These are phyloP conservation scores for Quercus dentata DNA, from an alignment of 306 rosid genomes.

Conservation along the genomic window DNA sequence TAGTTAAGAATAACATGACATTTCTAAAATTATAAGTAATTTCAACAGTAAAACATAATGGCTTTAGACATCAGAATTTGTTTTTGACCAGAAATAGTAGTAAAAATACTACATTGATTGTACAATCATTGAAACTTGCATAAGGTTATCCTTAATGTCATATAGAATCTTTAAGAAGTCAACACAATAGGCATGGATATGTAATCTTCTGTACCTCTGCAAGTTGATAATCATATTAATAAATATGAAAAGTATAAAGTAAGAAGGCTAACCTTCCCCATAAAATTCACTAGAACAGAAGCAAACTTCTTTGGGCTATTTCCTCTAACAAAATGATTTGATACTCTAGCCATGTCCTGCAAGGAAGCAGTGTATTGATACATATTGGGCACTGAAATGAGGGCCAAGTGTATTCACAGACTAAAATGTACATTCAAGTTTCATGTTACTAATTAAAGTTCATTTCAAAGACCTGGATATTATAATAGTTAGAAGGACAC, in stretches of 20 bases:
- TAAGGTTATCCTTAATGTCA: too few species aligned
- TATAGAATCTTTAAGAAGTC: background rate
- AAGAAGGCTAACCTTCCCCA: constrained; percentile 71
- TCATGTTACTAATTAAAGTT: background rate
- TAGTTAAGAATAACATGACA: background rate
- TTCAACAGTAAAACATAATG: background rate
- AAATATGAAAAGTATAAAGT: constrained; percentile 6
- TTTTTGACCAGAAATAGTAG: too few species aligned
- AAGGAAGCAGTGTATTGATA: constrained; percentile 24
- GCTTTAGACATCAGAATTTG: too few species aligned
- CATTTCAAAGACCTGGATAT: background rate
- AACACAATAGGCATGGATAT: constrained; percentile 8
- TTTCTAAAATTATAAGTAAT: background rate
- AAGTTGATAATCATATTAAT: background rate
- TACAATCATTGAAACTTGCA: too few species aligned
- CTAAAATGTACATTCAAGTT: background rate
- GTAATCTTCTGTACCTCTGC: constrained; percentile 10
- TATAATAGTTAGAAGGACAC: constrained; percentile 2
- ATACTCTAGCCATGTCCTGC: constrained; percentile 93
- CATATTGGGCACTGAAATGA: constrained; percentile 1
- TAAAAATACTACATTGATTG: too few species aligned
- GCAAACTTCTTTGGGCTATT: constrained; percentile 79
- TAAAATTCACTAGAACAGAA: constrained; percentile 62
- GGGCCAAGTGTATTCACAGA: background rate
- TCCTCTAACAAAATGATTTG: constrained; percentile 79